Evolutionary conservation across 331 rosid genomes (phyloP), one percentile per base, ranked within the genome.

Genomic region (Malus hybrid): DNA sequence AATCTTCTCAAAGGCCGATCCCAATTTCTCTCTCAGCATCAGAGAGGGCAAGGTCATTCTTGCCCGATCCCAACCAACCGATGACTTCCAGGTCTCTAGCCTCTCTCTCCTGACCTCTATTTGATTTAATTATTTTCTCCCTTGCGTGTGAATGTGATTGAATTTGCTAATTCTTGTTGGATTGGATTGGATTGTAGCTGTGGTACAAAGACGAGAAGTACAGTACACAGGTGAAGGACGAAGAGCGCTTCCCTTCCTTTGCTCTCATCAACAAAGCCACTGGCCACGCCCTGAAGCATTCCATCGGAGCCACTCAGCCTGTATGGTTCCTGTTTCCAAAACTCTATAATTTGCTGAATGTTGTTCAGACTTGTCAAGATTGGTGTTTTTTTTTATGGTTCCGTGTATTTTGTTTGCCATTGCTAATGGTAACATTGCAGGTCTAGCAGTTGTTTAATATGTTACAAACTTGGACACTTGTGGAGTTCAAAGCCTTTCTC

Each of bases 131-230:
- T 62, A 42, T 6, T 27, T 22, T 24, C 16, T 69, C 31, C 20
- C 65, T 69, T 39, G 44, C 4, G 44, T 39, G 44, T 39, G 44
- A 9, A 39, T 39, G 12, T 9, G 44, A 39, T 39, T 39, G 44
- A 3, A 39, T 39, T 39, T 39, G 44, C 28, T 57, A 22, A 18
- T 5, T 10, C 13, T 10, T 19, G 36, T 48, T 59, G 31, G 33
- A 9, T 78, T 22, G 22, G 22, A 22, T 22, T 63, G 68, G 67
- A 15, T 65, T 86, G 77, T 81, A 92, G 96, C 96, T 82, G 79
- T 93, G 97, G 97, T 93, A 81, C 82, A 93, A 87, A 84, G 96
- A 93, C 83, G 93, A 87, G 86, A 88, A 85, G 84, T 93, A 79
- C 88, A 88, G 96, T 72, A 93, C 97, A 3, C 83, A 81, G 71